Evolutionary conservation across 2,329 filamentous ascomycete species (phyloP).

Genomic region (Aureobasidium sp.): DNA sequence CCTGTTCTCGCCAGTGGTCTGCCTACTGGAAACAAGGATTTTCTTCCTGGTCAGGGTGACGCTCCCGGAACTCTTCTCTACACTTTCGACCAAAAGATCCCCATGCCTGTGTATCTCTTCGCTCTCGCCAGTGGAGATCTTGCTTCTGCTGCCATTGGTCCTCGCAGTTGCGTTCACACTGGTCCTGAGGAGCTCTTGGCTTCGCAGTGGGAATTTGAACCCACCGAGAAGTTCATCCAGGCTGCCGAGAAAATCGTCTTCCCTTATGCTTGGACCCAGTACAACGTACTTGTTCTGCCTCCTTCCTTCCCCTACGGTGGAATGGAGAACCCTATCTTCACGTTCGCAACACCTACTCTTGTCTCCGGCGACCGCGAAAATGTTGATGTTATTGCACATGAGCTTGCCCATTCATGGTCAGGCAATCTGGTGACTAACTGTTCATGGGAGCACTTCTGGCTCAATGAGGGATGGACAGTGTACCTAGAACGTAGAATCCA

Average conservation of each 20-base stretch:
- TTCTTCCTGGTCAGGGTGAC: constrained; percentile 45
- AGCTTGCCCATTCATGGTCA: constrained; percentile 69
- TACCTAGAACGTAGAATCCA: constrained; percentile 86
- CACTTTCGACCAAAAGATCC: constrained; percentile 80
- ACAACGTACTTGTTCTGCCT: constrained; percentile 86
- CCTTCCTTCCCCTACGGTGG: constrained; percentile 85
- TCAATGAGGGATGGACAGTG: constrained; percentile 81
- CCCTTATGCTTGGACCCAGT: constrained; percentile 88
- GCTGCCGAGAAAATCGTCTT: constrained; percentile 74
- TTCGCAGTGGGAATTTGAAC: constrained; percentile 88
- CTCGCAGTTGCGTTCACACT: constrained; percentile 74
- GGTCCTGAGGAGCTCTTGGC: constrained; percentile 77
- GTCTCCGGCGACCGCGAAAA: constrained; percentile 80
- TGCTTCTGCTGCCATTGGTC: constrained; percentile 74
- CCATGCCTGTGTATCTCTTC: constrained; percentile 91
- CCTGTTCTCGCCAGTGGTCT: constrained; percentile 88
- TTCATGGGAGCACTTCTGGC: constrained; percentile 70
- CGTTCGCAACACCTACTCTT: constrained; percentile 89
- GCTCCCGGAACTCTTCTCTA: constrained; percentile 55
- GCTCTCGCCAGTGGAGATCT: constrained; percentile 83
- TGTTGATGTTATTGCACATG: constrained; percentile 92
- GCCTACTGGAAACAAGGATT: constrained; percentile 44
- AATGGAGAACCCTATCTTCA: constrained; percentile 73
- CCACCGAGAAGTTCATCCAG: constrained; percentile 87
- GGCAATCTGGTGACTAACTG: constrained; percentile 75